Percentiles rank a stretch among this genome's conserved stretches.
Evolutionary conservation across 2,329 filamentous ascomycete species (phyloP).

Genomic region (Pseudogymnoascus sp.): DNA sequence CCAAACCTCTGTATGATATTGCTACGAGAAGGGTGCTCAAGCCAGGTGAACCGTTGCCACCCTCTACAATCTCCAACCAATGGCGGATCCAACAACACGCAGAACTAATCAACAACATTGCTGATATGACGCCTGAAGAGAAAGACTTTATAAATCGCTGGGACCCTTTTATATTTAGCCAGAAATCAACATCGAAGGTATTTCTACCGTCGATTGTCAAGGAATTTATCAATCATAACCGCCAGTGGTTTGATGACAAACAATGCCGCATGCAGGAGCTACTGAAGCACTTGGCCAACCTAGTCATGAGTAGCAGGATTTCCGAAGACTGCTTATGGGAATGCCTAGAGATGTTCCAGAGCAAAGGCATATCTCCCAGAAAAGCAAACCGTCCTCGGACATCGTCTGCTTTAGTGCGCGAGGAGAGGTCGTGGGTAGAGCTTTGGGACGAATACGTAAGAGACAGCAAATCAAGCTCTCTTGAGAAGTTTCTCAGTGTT

Average conservation of each 20-base stretch:
- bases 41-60: constrained; percentile 22
- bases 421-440: neutral
- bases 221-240: constrained; percentile 22
- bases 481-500: neutral
- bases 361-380: neutral
- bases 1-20: constrained; percentile 24
- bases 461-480: neutral
- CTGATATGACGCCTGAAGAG: constrained; percentile 23
- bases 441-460: neutral
- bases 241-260: constrained; percentile 22
- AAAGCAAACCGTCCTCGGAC: neutral
- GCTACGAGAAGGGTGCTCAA: constrained; percentile 22
- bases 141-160: constrained; percentile 27
- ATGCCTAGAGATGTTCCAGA: constrained; percentile 14
- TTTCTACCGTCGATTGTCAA: constrained; percentile 18
- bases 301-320: constrained; percentile 19
- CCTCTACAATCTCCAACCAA: constrained; percentile 22
- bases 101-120: constrained; percentile 25
- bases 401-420: neutral
- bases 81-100: constrained; percentile 26
- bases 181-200: constrained; percentile 19
- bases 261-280: constrained; percentile 19
- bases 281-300: constrained; percentile 18
- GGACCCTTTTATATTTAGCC: constrained; percentile 23
- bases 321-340: constrained; percentile 12